Conservation (phyloP, 305 asterid species). For the Solanum chacoense region DNA sequence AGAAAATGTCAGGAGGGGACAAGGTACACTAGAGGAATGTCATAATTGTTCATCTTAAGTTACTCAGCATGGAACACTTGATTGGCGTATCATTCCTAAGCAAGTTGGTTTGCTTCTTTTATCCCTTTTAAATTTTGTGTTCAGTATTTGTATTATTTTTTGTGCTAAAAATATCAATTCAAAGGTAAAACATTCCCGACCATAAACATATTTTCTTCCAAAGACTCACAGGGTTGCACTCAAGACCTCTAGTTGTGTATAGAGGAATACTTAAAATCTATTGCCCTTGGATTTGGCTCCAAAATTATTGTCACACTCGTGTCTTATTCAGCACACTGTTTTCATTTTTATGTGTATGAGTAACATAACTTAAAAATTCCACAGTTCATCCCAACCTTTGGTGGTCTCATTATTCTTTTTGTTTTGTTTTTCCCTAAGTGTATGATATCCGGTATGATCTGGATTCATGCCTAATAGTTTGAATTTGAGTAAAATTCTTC, state of each 20-base stretch:
- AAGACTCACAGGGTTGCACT: neutral
- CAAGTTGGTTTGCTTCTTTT: conserved; percentile 42
- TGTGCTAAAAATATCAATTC: neutral
- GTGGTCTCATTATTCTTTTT: neutral
- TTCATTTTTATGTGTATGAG: neutral
- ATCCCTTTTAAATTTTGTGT: neutral
- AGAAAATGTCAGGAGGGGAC: conserved; percentile 77
- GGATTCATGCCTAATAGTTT: neutral
- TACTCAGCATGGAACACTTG: conserved; percentile 86
- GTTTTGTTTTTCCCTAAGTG: neutral
- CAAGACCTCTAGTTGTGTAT: neutral
- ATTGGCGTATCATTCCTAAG: conserved; percentile 94
- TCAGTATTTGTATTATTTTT: neutral
- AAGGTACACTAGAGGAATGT: conserved; percentile 92
- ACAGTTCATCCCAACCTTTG: neutral
- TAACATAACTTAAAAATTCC: neutral
- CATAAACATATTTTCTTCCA: neutral
- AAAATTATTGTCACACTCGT: neutral
- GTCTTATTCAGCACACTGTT: neutral
- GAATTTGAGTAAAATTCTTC: neutral
- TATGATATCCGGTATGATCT: neutral
- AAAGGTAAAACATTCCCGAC: neutral
- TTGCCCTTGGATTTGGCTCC: neutral
- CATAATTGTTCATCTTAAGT: conserved; percentile 89
- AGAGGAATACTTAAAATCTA: neutral